Conservation (phyloP, 1,139 yeast genomes). For the Candida sanyaensis region DNA sequence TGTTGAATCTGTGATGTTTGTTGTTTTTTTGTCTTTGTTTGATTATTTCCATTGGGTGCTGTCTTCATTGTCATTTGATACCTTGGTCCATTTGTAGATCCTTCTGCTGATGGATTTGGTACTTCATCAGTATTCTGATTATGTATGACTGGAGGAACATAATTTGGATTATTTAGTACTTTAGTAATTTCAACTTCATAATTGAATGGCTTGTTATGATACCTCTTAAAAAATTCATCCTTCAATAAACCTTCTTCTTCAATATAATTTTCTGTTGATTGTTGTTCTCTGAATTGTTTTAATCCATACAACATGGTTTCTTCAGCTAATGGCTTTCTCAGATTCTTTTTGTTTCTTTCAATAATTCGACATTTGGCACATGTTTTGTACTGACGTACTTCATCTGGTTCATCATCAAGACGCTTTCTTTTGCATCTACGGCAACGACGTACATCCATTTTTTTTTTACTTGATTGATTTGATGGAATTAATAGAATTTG, state of each 20-base stretch:
- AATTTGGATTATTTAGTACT: conserved; percentile 17
- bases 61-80: conserved; percentile 12
- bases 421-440: conserved; percentile 63
- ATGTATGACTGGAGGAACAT: conserved; percentile 16
- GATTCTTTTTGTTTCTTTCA: conserved; percentile 51
- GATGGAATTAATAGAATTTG: background rate
- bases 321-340: conserved; percentile 49
- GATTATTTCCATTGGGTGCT: background rate
- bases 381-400: conserved; percentile 57
- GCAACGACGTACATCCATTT: conserved; percentile 42
- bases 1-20: background rate
- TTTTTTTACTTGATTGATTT: conserved; percentile 1
- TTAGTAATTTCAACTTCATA: conserved; percentile 17
- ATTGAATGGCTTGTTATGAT: conserved; percentile 20
- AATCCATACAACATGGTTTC: conserved; percentile 52
- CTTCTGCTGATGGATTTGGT: conserved; percentile 5
- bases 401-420: conserved; percentile 60
- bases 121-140: conserved; percentile 9
- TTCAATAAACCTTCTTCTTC: conserved; percentile 40
- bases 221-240: conserved; percentile 25
- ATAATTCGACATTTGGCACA: conserved; percentile 63
- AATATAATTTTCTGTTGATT: conserved; percentile 38
- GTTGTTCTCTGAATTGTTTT: conserved; percentile 49
- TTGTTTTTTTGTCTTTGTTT: background rate
- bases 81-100: conserved; percentile 10